Evolutionary conservation across 1,139 yeast genomes (phyloP), one percentile per base, ranked within the genome.

Genomic region (Diutina ranongensis): DNA sequence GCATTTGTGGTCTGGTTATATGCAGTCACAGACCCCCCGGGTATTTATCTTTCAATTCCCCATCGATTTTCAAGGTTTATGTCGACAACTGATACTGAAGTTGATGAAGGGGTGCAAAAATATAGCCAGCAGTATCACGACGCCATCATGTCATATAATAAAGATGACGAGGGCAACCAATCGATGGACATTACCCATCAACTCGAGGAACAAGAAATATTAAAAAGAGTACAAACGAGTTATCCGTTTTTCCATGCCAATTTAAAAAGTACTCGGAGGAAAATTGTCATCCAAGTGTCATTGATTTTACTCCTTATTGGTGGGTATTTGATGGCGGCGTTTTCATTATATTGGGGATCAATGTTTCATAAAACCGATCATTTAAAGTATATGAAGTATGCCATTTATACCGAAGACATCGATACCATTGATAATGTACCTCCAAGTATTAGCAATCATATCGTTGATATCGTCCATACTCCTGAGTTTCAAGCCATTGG

Each of bases 311-410:
- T n/a, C n/a, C n/a, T 18, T 49, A 36, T 15, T 44, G 28, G 22
- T 42, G 45, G 45, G 31, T 47, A 49, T 2, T 48, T 52, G 8
- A 40, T 52, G 44, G 49, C 45, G 18, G 40, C 51, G 3, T 51
- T 51, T 27, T 49, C 53, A 33, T 59, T 80, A 16, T 80, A 75
- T 55, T 79, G 85, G 83, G 86, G 83, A 1, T 63, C 82, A 1
- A 61, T 71, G 54, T 78, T 65, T 54, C 51, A 64, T 25, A 60
- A 84, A 45, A 51, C 51, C 2, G 48, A 52, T 5, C 57, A 80
- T 22, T 57, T 60, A 34, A 54, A 54, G 12, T 68, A 75, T 50
- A 56, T 79, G 50, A 60, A 66, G 21, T 61, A 72, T 56, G 58
- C 74, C 46, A 71, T 80, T 32, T 70, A 71, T 21, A 60, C 70